Evolutionary conservation across 192 early-diverging fungal genomes (phyloP).

Genomic region (Backusella tarrabulga): DNA sequence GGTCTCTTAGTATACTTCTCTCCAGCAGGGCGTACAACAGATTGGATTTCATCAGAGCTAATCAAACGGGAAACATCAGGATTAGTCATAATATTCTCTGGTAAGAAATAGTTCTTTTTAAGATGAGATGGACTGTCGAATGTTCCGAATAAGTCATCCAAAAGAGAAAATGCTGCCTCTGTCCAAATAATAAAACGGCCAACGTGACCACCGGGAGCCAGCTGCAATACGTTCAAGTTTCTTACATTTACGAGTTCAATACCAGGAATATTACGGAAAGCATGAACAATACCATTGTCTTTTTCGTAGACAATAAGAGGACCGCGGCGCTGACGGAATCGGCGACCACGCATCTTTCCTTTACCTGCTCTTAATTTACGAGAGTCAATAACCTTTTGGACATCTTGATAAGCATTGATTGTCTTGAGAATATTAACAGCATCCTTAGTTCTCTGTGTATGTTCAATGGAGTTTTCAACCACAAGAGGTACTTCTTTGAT

Average conservation of each 20-base stretch:
- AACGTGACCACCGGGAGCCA: constrained; percentile 98
- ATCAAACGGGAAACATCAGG: constrained; percentile 94
- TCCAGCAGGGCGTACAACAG: constrained; percentile 83
- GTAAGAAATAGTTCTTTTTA: constrained; percentile 90
- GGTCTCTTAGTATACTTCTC: constrained; percentile 80
- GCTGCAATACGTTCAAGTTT: constrained; percentile 94
- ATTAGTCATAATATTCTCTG: constrained; percentile 83
- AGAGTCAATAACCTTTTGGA: constrained; percentile 91
- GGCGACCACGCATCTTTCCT: constrained; percentile 96
- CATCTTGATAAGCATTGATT: constrained; percentile 91
- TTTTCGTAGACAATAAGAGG: constrained; percentile 95
- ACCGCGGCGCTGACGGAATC: constrained; percentile 93
- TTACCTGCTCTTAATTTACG: constrained; percentile 96
- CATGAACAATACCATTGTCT: constrained; percentile 91
- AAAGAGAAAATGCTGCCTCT: constrained; percentile 84
- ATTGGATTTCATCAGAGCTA: constrained; percentile 95
- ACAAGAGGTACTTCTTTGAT: constrained; percentile 96
- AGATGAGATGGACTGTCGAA: constrained; percentile 69
- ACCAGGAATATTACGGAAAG: constrained; percentile 99
- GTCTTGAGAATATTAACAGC: constrained; percentile 89
- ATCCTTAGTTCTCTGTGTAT: constrained; percentile 88
- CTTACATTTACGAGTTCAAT: constrained; percentile 92
- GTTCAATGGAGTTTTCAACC: constrained; percentile 75
- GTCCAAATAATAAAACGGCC: constrained; percentile 99
- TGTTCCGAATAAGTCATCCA: constrained; percentile 94